phyloP scores from a whole-genome alignment of 2,329 filamentous ascomycete species.

The Sporothrix globosa region DNA sequence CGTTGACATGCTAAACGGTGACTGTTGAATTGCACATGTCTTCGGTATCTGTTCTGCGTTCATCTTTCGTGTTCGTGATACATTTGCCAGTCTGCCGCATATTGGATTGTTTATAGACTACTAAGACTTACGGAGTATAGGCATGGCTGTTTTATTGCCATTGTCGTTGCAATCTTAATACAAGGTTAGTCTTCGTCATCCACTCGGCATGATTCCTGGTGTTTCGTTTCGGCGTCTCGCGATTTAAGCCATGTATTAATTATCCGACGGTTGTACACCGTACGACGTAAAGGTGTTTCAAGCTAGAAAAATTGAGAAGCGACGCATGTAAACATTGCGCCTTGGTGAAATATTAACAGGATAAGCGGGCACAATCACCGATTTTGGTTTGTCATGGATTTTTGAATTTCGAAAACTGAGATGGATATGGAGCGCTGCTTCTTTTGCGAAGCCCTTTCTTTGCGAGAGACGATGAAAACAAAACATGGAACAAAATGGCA shows the following conservation, averaged over 20 bases:
- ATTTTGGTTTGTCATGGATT: not conserved
- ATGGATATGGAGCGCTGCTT: conserved; percentile 1
- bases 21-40: no score
- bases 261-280: not conserved
- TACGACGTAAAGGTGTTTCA: not conserved
- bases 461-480: not conserved
- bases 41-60: no score
- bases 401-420: not conserved
- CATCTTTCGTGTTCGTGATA: no score
- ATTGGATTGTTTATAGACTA: no score
- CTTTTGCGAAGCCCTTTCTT: not conserved
- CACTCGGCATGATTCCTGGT: not conserved
- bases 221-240: not conserved
- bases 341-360: no score
- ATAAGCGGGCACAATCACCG: no score
- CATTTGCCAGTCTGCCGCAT: no score
- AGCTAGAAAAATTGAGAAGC: no score
- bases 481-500: not conserved
- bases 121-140: not conserved
- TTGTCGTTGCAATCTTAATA: not conserved
- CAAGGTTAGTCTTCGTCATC: not conserved
- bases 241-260: not conserved
- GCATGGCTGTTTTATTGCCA: not conserved
- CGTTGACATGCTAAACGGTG: no score
- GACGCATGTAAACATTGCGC: no score